phyloP scores from a whole-genome alignment of 306 rosid genomes.

The Vachellia pachyceras region DNA sequence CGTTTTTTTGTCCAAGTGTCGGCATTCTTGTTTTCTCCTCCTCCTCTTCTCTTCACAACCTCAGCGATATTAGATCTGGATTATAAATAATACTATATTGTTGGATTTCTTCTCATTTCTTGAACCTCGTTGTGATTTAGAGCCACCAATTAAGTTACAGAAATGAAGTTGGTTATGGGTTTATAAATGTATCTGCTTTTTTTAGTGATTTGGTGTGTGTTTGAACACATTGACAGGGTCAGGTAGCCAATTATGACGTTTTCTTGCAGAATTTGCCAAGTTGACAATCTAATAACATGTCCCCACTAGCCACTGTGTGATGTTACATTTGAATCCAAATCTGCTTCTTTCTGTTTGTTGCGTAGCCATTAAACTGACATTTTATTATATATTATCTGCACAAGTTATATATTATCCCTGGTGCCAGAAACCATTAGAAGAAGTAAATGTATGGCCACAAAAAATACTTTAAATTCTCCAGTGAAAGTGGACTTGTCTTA shows the following conservation, averaged over 20 bases:
- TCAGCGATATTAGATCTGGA: slow-evolving; percentile 2
- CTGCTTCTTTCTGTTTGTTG: not conserved
- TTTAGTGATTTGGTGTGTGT: slow-evolving; percentile 35
- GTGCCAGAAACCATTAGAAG: not conserved
- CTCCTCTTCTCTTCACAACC: no score
- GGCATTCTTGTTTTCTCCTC: slow-evolving; percentile 50
- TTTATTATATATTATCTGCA: not conserved
- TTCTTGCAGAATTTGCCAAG: slow-evolving; percentile 31
- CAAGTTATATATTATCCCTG: not conserved
- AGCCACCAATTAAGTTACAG: not conserved
- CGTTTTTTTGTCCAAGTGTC: slow-evolving; percentile 53
- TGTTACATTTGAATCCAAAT: not conserved
- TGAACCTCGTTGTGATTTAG: slow-evolving; percentile 26
- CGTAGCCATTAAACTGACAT: not conserved
- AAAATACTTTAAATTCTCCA: not conserved
- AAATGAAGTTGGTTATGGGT: slow-evolving; percentile 6
- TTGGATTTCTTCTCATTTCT: slow-evolving; percentile 21
- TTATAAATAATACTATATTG: not conserved
- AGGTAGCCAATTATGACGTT: slow-evolving; percentile 37
- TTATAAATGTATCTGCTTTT: slow-evolving; percentile 31
- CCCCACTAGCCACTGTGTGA: not conserved
- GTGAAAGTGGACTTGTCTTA: not conserved
- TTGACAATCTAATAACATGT: slow-evolving; percentile 41
- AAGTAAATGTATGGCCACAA: not conserved
- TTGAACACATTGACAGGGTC: slow-evolving; percentile 40